Evolutionary conservation across 2,329 filamentous ascomycete species (phyloP).

Genomic region (Claviceps cyperi): DNA sequence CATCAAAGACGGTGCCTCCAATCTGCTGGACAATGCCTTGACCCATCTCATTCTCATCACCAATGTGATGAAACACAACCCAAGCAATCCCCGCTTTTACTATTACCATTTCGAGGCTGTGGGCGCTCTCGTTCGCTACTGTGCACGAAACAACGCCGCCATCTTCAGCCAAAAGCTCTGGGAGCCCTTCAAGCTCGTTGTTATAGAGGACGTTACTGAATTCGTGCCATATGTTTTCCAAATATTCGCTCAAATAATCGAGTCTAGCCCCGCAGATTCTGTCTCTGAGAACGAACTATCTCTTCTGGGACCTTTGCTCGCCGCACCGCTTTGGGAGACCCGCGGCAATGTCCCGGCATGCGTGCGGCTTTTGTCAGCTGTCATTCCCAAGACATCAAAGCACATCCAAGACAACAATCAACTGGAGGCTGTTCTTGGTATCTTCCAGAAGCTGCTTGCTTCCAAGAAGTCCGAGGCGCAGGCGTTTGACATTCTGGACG

Average conservation of each 20-base stretch:
- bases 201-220: constrained; percentile 79
- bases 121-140: constrained; percentile 66
- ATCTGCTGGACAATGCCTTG: constrained; percentile 64
- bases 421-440: constrained; percentile 75
- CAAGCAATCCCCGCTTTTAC: constrained; percentile 94
- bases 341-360: constrained; percentile 88
- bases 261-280: constrained; percentile 66
- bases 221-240: constrained; percentile 97
- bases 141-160: constrained; percentile 49
- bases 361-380: constrained; percentile 67
- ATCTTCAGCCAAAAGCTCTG: constrained; percentile 73
- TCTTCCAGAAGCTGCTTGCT: constrained; percentile 81
- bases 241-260: constrained; percentile 78
- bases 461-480: constrained; percentile 74
- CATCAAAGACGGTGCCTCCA: constrained; percentile 65
- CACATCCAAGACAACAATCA: constrained; percentile 67
- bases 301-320: constrained; percentile 64
- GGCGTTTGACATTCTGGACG: constrained; percentile 81
- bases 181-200: constrained; percentile 64
- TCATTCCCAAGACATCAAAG: constrained; percentile 63
- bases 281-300: constrained; percentile 70
- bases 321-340: constrained; percentile 76
- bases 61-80: constrained; percentile 82
- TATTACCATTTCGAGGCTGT: constrained; percentile 97
- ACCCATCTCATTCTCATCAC: constrained; percentile 79